Percentiles rank a stretch among this genome's conserved stretches.
Evolutionary conservation across 164 flowering plant species (phyloP).

Genomic region (Vitis rupestris): DNA sequence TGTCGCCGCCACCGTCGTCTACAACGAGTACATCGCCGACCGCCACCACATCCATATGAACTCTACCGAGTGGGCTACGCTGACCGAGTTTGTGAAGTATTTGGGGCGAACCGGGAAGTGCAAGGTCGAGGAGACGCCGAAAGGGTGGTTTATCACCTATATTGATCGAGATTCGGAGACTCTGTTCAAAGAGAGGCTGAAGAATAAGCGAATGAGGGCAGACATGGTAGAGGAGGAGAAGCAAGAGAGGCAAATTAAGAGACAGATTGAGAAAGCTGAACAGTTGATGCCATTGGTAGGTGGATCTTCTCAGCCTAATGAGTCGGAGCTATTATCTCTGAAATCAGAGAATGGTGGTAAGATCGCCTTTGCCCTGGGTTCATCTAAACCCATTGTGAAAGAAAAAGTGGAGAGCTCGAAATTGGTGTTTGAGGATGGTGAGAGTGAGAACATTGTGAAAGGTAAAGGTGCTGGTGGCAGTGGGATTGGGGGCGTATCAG

Average conservation of each 20-base stretch:
- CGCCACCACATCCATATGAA: conserved; percentile 94
- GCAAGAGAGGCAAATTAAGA: conserved; percentile 68
- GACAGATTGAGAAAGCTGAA: conserved; percentile 81
- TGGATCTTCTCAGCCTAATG: conserved; percentile 11
- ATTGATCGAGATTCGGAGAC: conserved; percentile 86
- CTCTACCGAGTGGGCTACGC: conserved; percentile 86
- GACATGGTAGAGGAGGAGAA: conserved; percentile 88
- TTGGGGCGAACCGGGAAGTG: conserved; percentile 80
- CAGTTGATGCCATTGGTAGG: conserved; percentile 26
- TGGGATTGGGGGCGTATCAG: conserved; percentile 34
- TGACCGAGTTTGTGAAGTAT: conserved; percentile 88
- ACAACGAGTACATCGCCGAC: conserved; percentile 81
- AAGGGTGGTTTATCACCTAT: conserved; percentile 94
- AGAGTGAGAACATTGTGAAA: conserved; percentile 22
- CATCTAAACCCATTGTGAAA: conserved; percentile 25
- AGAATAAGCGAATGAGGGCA: conserved; percentile 64
- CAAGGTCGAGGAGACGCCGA: conserved; percentile 89
- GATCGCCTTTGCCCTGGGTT: conserved; percentile 59
- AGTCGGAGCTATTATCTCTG: conserved; percentile 15
- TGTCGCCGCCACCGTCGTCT: conserved; percentile 88
- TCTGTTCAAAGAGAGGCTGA: conserved; percentile 67
- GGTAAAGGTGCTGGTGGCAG: conserved; percentile 11
- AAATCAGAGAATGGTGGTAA: conserved; percentile 46
- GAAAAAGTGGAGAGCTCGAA: conserved; percentile 46
- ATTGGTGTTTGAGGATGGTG: conserved; percentile 45